phyloP scores from a whole-genome alignment of 1,284 basidiomycete species.

The Cutaneotrichosporon spelunceum region DNA sequence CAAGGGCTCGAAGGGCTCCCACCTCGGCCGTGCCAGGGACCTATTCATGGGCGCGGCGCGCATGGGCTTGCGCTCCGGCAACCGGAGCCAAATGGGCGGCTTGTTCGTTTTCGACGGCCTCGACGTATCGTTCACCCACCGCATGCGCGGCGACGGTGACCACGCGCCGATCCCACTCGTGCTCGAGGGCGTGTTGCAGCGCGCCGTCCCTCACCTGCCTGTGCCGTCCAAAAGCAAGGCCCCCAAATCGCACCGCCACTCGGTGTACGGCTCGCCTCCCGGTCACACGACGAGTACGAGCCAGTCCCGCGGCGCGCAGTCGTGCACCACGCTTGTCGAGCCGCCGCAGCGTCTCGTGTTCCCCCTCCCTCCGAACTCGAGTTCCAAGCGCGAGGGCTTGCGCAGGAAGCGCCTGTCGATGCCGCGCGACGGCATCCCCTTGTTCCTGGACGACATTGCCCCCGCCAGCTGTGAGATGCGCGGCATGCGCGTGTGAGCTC shows the following conservation, averaged over 20 bases:
- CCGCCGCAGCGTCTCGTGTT: constrained; percentile 1
- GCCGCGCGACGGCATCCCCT: not conserved
- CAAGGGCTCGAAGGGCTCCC: constrained; percentile 51
- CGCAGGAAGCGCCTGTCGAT: not conserved
- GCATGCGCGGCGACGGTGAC: constrained; percentile 58
- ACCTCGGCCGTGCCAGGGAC: constrained; percentile 9
- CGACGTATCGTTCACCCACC: constrained; percentile 44
- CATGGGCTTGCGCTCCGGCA: constrained; percentile 14
- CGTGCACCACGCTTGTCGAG: not conserved
- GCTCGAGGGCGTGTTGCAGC: constrained; percentile 45
- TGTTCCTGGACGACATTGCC: constrained; percentile 9
- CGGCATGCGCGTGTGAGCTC: not conserved
- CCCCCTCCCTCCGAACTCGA: not conserved
- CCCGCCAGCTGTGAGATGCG: constrained; percentile 5
- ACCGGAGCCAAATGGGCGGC: constrained; percentile 66
- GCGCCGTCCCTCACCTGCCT: not conserved
- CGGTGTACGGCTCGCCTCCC: not conserved
- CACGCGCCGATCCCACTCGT: constrained; percentile 68
- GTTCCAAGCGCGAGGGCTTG: not conserved
- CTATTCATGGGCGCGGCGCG: constrained; percentile 18
- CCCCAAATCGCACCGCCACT: not conserved
- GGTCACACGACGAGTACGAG: not conserved
- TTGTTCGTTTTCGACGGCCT: constrained; percentile 75
- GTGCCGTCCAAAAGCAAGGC: not conserved
- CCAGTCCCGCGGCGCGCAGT: not conserved